phyloP scores from a whole-genome alignment of 1,139 yeast genomes.

The Saccharomyces hybrid region DNA sequence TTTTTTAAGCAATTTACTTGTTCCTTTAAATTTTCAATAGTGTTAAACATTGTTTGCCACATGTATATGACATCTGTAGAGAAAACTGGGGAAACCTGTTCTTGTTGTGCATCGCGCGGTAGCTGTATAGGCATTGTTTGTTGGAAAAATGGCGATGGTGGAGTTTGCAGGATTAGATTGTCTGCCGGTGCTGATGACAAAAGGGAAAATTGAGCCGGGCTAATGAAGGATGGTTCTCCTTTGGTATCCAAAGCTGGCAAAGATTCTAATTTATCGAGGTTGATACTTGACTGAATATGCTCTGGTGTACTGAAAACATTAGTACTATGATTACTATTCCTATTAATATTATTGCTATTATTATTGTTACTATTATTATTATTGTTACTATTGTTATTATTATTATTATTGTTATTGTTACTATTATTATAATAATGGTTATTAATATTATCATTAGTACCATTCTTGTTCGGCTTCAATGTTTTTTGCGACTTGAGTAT shows the following conservation, averaged over 20 bases:
- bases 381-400: neutral
- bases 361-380: neutral
- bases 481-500: conserved; percentile 11
- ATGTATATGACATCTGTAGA: neutral
- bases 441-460: neutral
- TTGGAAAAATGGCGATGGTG: conserved; percentile 1
- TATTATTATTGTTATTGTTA: neutral
- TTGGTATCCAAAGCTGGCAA: neutral
- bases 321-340: neutral
- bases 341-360: neutral
- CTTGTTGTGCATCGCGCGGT: conserved; percentile 1
- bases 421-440: too few relatives aligned
- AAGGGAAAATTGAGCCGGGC: neutral
- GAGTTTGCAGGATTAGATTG: neutral
- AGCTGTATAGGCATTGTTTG: neutral
- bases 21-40: conserved; percentile 12
- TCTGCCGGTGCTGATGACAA: neutral
- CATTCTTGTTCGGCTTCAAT: neutral
- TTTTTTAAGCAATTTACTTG: conserved; percentile 12
- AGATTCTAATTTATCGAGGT: neutral
- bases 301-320: neutral
- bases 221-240: neutral
- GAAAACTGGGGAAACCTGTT: neutral
- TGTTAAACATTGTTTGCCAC: conserved; percentile 11
- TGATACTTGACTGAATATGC: neutral